Percentiles rank a stretch among this genome's conserved stretches.
phyloP scores from a whole-genome alignment of 2,329 filamentous ascomycete species.

The Albophoma yamanashiensis region DNA sequence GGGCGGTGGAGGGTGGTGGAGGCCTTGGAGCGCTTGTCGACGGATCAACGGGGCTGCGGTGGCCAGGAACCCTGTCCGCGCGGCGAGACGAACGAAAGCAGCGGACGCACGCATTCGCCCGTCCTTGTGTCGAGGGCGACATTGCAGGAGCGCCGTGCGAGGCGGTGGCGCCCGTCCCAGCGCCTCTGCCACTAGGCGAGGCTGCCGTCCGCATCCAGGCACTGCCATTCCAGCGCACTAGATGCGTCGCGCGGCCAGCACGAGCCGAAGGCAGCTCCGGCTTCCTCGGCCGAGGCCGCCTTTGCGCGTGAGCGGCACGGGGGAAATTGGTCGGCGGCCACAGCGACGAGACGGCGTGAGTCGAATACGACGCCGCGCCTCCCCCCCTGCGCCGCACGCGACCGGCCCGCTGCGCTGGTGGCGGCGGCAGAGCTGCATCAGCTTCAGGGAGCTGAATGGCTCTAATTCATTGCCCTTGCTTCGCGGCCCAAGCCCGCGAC shows the following conservation, averaged over 20 bases:
- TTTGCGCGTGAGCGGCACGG: background rate
- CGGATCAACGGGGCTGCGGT: background rate
- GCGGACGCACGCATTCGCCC: background rate
- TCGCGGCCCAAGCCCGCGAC: background rate
- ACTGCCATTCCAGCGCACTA: background rate
- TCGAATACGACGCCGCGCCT: background rate
- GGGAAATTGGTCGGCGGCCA: background rate
- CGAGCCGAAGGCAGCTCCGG: background rate
- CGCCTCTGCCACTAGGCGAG: background rate
- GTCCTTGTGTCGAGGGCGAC: background rate
- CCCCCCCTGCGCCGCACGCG: background rate
- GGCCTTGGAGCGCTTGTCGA: background rate
- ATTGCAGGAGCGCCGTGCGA: background rate
- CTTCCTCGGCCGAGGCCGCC: background rate
- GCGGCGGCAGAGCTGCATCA: background rate
- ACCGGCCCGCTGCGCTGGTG: background rate
- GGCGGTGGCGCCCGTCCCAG: background rate
- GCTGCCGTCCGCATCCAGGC: background rate
- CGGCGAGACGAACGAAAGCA: conserved; percentile 1
- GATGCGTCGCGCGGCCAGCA: background rate
- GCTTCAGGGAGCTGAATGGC: background rate
- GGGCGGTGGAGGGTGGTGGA: background rate
- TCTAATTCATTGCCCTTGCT: background rate
- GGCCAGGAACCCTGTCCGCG: background rate
- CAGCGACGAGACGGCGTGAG: background rate